Evolutionary conservation across 2,329 filamentous ascomycete genomes (phyloP), one percentile per base, ranked within the genome.

Genomic region (Neofusicoccum sp.): DNA sequence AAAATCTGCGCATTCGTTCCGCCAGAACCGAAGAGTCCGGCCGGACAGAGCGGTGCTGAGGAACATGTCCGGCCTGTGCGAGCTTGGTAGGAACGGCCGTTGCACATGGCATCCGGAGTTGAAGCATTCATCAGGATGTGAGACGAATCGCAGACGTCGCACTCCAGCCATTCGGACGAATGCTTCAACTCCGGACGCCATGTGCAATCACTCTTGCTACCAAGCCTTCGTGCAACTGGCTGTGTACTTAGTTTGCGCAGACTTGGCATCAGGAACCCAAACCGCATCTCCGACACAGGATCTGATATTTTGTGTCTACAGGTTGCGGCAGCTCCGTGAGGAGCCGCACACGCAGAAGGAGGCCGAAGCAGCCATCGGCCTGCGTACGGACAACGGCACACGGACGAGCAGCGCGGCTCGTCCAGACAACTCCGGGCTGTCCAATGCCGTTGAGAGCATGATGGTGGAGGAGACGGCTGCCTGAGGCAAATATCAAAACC

Each of bases 331-430:
- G 71, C 80, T 99, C 65, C 87, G 87, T 67, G 92, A 96, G 72
- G 91, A 92, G 70, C 91, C 92, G 8, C 95, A 96, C 77, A 89
- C 89, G 4, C 92, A 96, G 72, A 90, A 91, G 72, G 87, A 93
- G 69, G 92, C 93, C 36, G 92, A 96, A 73, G 92, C 91, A 14
- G 92, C 90, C 0, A 82, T 89, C 39, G 92, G 92, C 43, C 78
- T 93, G 62, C 81, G 84, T 61, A 88, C 86, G 36, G 89, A 93
- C 73, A 93, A 93, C 75, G 85, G 85, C 67, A 78, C 74, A 65
- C 72, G 74, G 62, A 67, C 71, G 4, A 72, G 70, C 9, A 65
- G 70, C 34, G 63, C 67, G 22, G 22, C 22, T 22, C 33, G 66
- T 70, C 34, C 16, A 22, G 61, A 59, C 61, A 59, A 43, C 16